These are phyloP conservation scores for Elsinoe ampelina DNA, from an alignment of 2,329 filamentous ascomycete species.

Conservation along the genomic window DNA sequence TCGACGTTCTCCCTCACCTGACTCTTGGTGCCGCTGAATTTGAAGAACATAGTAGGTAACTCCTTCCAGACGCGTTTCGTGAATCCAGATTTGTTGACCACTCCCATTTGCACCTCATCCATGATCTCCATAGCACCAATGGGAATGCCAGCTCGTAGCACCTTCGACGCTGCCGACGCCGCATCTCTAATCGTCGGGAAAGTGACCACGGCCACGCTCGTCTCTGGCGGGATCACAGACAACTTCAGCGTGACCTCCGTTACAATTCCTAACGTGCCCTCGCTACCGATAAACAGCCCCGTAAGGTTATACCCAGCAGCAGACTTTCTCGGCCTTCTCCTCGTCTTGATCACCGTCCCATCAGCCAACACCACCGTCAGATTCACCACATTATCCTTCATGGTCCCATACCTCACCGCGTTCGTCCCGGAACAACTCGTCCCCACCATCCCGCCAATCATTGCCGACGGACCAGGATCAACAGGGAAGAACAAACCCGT, in stretches of 20 bases:
- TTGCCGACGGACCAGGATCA: slow-evolving; percentile 67
- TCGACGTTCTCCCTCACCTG: slow-evolving; percentile 67
- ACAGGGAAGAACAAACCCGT: slow-evolving; percentile 83
- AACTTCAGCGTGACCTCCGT: slow-evolving; percentile 78
- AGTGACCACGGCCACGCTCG: slow-evolving; percentile 68
- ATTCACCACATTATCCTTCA: slow-evolving; percentile 83
- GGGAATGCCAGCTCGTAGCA: slow-evolving; percentile 67
- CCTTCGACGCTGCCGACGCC: slow-evolving; percentile 60
- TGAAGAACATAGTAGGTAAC: slow-evolving; percentile 71
- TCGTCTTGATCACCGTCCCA: slow-evolving; percentile 69
- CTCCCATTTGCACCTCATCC: slow-evolving; percentile 80
- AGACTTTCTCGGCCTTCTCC: slow-evolving; percentile 65
- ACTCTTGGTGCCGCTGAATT: slow-evolving; percentile 62
- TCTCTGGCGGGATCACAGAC: slow-evolving; percentile 64
- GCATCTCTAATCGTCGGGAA: slow-evolving; percentile 71
- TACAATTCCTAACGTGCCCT: slow-evolving; percentile 71
- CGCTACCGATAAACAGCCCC: slow-evolving; percentile 67
- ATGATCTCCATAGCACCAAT: slow-evolving; percentile 76
- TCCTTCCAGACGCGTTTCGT: slow-evolving; percentile 67
- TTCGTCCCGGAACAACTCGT: slow-evolving; percentile 69
- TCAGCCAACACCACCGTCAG: slow-evolving; percentile 72
- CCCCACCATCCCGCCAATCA: slow-evolving; percentile 75
- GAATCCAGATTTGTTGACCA: slow-evolving; percentile 65
- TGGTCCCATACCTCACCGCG: slow-evolving; percentile 71
- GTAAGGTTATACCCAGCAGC: slow-evolving; percentile 79